A percentile compares a stretch with the other conserved stretches of the same genome.
Conservation (phyloP, 2,329 filamentous ascomycete species). For the Sphaerulina populicola region DNA sequence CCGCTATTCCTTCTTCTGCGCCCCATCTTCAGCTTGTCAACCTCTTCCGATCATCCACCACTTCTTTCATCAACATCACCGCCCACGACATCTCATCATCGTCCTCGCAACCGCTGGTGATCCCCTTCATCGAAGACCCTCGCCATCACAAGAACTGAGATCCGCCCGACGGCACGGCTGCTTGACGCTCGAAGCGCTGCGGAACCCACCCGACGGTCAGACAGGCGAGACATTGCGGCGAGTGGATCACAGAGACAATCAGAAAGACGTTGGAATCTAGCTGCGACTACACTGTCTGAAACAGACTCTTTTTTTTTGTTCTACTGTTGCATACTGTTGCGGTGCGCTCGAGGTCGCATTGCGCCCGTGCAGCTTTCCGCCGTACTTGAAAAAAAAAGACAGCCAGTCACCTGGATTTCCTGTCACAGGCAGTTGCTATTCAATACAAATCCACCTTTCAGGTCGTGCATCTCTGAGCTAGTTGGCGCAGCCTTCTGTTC, state of each 20-base stretch:
- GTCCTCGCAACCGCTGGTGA: not conserved
- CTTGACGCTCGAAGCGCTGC: constrained; percentile 5
- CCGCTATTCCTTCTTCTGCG: not conserved
- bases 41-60: not conserved
- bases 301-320: not conserved
- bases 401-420: constrained; percentile 13
- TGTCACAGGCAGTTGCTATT: constrained; percentile 29
- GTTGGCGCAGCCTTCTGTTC: constrained; percentile 20
- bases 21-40: not conserved
- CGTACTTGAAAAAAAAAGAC: constrained; percentile 14
- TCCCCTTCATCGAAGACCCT: not conserved
- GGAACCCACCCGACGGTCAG: constrained; percentile 5
- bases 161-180: constrained; percentile 7
- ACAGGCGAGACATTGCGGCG: constrained; percentile 9
- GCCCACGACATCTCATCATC: not conserved
- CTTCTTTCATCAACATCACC: not conserved
- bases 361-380: constrained; percentile 12
- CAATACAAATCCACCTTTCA: constrained; percentile 26
- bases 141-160: not conserved
- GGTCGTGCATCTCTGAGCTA: constrained; percentile 25
- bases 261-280: constrained; percentile 6
- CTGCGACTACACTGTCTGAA: constrained; percentile 2
- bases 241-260: constrained; percentile 6
- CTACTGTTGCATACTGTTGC: constrained; percentile 12
- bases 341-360: constrained; percentile 15